Percentiles rank a stretch among this genome's conserved stretches.
Conservation (phyloP, 2,329 filamentous ascomycete species). For the Fusarium illudens region DNA sequence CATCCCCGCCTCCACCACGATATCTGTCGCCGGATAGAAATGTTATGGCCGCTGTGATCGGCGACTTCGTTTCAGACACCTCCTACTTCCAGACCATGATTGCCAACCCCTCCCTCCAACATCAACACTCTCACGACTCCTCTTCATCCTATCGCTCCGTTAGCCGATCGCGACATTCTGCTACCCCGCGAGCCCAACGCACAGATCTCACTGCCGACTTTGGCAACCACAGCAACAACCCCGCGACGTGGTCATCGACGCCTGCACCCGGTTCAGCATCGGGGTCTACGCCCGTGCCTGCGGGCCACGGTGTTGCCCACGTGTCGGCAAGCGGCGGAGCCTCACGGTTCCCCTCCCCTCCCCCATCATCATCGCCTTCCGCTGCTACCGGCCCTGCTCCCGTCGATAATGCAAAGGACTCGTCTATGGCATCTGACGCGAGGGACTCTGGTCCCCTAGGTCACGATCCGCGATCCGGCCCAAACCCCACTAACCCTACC, state of each 20-base stretch:
- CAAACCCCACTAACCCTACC: constrained; percentile 26
- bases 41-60: constrained; percentile 71
- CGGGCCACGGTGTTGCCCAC: constrained; percentile 37
- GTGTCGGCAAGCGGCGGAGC: constrained; percentile 51
- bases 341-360: constrained; percentile 63
- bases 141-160: constrained; percentile 42
- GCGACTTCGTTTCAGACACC: constrained; percentile 78
- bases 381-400: constrained; percentile 48
- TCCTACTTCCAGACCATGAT: constrained; percentile 77
- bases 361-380: constrained; percentile 61
- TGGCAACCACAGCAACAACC: constrained; percentile 20
- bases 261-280: constrained; percentile 18
- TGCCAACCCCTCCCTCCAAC: constrained; percentile 58
- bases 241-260: constrained; percentile 26
- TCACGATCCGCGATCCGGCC: constrained; percentile 34
- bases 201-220: constrained; percentile 33
- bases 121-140: constrained; percentile 54
- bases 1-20: constrained; percentile 5
- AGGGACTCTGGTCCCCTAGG: constrained; percentile 45
- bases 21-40: constrained; percentile 39
- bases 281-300: constrained; percentile 34
- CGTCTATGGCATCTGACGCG: constrained; percentile 59
- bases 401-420: constrained; percentile 53
- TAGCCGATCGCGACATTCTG: constrained; percentile 44
- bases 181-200: constrained; percentile 42